Conservation (phyloP, 139 green algal genomes). For the Eudorina sp. region DNA sequence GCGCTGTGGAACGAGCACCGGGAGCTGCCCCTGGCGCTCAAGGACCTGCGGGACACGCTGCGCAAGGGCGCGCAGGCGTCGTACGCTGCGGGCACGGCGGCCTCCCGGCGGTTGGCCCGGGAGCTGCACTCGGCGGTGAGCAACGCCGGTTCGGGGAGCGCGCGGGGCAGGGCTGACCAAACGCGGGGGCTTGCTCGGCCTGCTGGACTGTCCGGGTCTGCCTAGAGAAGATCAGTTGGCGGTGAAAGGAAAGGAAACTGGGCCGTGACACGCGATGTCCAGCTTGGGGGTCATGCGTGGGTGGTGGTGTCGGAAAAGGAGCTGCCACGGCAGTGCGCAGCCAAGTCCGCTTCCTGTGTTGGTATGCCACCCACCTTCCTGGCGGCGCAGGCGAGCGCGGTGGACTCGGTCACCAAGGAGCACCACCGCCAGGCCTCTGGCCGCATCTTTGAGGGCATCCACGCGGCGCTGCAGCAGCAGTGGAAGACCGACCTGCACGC, state of each 20-base stretch:
- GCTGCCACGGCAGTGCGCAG: too few species aligned
- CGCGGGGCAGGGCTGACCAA: too few species aligned
- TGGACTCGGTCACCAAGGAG: not conserved
- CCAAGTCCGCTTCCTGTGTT: too few species aligned
- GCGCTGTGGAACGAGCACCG: conserved; percentile 13
- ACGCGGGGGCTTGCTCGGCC: too few species aligned
- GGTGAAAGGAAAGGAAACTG: too few species aligned
- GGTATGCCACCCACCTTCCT: too few species aligned
- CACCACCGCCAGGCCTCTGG: not conserved
- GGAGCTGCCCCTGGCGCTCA: conserved; percentile 20
- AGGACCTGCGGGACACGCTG: not conserved
- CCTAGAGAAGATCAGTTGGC: too few species aligned
- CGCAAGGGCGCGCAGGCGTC: not conserved
- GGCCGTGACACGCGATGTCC: too few species aligned
- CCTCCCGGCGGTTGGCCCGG: not conserved
- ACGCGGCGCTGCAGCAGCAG: conserved; percentile 2
- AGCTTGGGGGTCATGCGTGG: too few species aligned
- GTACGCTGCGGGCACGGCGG: not conserved
- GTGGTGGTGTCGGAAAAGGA: too few species aligned
- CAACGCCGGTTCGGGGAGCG: too few species aligned
- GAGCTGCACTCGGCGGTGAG: conserved; percentile 17
- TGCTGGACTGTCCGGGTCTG: too few species aligned
- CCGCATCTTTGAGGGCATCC: not conserved
- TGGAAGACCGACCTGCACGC: conserved; percentile 38
- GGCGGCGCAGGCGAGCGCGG: not conserved